These are phyloP conservation scores for Hansenula sp. DNA, from an alignment of 1,139 yeast species.

Conservation along the genomic window DNA sequence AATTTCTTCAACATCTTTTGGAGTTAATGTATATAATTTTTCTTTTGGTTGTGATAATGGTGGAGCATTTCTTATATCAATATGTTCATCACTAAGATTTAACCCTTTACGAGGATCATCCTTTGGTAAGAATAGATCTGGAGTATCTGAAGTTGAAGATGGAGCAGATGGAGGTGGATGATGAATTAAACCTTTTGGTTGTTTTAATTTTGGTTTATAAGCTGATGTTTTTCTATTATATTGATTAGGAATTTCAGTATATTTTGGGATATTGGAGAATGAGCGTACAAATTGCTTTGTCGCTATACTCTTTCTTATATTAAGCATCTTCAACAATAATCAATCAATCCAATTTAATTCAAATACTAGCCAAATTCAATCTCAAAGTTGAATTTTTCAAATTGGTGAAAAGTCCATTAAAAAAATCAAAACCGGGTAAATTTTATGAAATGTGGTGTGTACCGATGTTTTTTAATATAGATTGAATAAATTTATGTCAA, in stretches of 20 bases:
- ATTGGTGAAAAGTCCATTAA: background rate
- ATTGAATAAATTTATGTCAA: too few species aligned
- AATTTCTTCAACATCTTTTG: constrained; percentile 59
- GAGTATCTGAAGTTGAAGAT: constrained; percentile 41
- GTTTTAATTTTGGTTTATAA: constrained; percentile 26
- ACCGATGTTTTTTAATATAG: too few species aligned
- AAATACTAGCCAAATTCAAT: too few species aligned
- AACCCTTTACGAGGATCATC: constrained; percentile 53
- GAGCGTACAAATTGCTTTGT: background rate
- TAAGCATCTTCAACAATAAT: background rate
- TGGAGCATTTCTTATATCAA: constrained; percentile 51
- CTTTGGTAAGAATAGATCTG: constrained; percentile 66
- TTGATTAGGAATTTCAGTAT: background rate
- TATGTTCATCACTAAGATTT: constrained; percentile 26
- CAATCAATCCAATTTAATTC: too few species aligned
- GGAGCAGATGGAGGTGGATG: constrained; percentile 48
- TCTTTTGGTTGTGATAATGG: constrained; percentile 33
- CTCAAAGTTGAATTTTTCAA: background rate
- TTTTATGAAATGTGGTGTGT: background rate
- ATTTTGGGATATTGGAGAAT: constrained; percentile 1
- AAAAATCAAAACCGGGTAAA: background rate
- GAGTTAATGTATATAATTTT: constrained; percentile 57
- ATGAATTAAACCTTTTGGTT: constrained; percentile 28
- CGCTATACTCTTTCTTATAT: background rate
- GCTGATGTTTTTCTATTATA: constrained; percentile 2